These are phyloP conservation scores for Lichtheimia hyalospora DNA, from an alignment of 371 early-diverging fungal genomes.

Conservation along the genomic window DNA sequence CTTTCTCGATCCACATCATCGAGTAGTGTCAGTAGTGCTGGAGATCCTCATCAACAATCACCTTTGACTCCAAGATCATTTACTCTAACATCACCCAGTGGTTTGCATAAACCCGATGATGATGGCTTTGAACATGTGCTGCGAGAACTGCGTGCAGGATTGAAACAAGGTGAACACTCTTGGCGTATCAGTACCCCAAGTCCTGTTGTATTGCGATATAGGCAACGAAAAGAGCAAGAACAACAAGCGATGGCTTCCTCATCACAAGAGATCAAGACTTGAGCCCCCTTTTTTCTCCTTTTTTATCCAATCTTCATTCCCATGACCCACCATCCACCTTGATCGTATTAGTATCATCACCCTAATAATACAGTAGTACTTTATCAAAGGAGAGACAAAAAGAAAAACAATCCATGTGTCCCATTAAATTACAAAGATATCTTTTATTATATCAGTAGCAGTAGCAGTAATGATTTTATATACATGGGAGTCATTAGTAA, in stretches of 20 bases:
- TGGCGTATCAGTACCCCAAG: slow-evolving; percentile 19
- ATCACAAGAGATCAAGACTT: no score
- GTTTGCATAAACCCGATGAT: slow-evolving; percentile 11
- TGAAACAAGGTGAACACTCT: slow-evolving; percentile 29
- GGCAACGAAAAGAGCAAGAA: slow-evolving; percentile 13
- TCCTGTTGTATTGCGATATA: slow-evolving; percentile 12
- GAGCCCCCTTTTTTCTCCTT: no score
- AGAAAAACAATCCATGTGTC: no score
- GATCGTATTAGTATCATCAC: no score
- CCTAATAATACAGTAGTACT: no score
- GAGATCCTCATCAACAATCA: not conserved
- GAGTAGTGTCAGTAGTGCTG: slow-evolving; percentile 7
- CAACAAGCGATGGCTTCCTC: not conserved
- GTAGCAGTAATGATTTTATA: no score
- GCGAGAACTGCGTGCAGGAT: slow-evolving; percentile 35
- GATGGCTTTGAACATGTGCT: slow-evolving; percentile 38
- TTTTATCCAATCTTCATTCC: no score
- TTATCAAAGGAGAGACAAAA: no score
- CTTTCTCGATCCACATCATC: slow-evolving; percentile 15
- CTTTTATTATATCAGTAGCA: no score
- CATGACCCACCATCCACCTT: no score
- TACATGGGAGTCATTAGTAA: no score
- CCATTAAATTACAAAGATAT: no score
- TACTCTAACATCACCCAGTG: not conserved
- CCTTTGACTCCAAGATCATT: slow-evolving; percentile 5